Conservation (phyloP, 345 rosid species). For the Rubroshorea leprosula region DNA sequence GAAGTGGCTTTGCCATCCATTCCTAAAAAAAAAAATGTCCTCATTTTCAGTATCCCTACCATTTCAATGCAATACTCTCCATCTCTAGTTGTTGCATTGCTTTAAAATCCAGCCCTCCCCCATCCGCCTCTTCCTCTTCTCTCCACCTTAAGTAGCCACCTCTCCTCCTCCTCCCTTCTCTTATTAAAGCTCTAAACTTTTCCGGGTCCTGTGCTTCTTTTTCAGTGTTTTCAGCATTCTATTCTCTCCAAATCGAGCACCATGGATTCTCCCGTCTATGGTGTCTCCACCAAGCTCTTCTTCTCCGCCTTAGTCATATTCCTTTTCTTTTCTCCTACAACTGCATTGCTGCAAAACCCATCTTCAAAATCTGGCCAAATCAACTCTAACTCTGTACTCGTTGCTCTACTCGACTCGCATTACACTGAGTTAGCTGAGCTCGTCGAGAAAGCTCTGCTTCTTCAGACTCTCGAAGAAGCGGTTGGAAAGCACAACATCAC, state of each 20-base stretch:
- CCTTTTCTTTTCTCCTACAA: constrained; percentile 8
- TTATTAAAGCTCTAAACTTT: neutral
- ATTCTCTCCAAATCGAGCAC: constrained; percentile 24
- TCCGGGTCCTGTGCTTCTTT: too few species aligned
- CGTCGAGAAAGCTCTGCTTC: constrained; percentile 85
- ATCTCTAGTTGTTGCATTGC: neutral
- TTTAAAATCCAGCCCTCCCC: too few species aligned
- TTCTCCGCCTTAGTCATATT: constrained; percentile 23
- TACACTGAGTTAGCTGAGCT: constrained; percentile 88
- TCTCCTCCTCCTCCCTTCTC: constrained; percentile 10
- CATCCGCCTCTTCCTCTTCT: constrained; percentile 14
- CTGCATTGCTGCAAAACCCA: constrained; percentile 48
- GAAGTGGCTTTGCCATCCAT: neutral
- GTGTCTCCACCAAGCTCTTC: constrained; percentile 27
- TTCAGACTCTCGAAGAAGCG: constrained; percentile 81
- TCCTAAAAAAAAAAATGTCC: too few species aligned
- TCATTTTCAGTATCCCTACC: neutral
- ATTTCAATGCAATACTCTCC: neutral
- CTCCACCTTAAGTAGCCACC: too few species aligned
- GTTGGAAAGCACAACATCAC: constrained; percentile 78
- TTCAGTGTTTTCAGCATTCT: too few species aligned
- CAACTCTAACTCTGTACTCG: constrained; percentile 90
- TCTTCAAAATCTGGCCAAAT: constrained; percentile 36
- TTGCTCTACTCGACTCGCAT: constrained; percentile 92
- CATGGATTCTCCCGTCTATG: constrained; percentile 51